Evolutionary conservation across 1,139 yeast genomes (phyloP), one percentile per base, ranked within the genome.

Genomic region (Pichia sp.): DNA sequence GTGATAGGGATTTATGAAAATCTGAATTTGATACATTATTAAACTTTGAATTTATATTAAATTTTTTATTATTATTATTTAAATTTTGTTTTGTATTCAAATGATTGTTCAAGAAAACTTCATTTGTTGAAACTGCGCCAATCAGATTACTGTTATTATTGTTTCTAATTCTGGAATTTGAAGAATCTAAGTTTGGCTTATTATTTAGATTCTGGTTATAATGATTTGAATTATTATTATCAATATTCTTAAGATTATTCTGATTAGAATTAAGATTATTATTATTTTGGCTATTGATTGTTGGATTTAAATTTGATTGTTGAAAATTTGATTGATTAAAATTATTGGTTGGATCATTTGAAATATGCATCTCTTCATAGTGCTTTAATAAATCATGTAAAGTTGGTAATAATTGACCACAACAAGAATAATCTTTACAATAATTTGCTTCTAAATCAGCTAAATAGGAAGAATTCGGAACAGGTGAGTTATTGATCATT

Each of bases 391-490:
- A 71, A 64, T 92, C 98, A 64, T 92, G 98, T 53, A 92, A 70
- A 11, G 96, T 90, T 30, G 97, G 97, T 48, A 94, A 73, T 36
- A 84, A 71, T 62, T 86, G 84, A 30, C 97, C 98, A 68, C 98
- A 92, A 65, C 98, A 92, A 48, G 90, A 81, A 66, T 92, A 92
- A 67, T 92, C 98, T 64, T 86, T 87, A 65, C 98, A 92, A 65
- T 90, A 92, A 64, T 90, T 90, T 10, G 96, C 96, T 66, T 92
- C 98, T 50, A 92, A 71, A 59, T 87, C 86, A 16, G 97, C 97
- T 53, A 90, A 71, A 62, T 87, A 89, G 4, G 92, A 79, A 8
- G 90, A 78, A 37, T 55, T 58, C 64, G 60, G 80, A 41, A 37
- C 89, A 83, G 41, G 86, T 31, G 85, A 79, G 65, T 78, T 68